phyloP scores from a whole-genome alignment of 1,284 basidiomycete species.

The Trametes sp. region DNA sequence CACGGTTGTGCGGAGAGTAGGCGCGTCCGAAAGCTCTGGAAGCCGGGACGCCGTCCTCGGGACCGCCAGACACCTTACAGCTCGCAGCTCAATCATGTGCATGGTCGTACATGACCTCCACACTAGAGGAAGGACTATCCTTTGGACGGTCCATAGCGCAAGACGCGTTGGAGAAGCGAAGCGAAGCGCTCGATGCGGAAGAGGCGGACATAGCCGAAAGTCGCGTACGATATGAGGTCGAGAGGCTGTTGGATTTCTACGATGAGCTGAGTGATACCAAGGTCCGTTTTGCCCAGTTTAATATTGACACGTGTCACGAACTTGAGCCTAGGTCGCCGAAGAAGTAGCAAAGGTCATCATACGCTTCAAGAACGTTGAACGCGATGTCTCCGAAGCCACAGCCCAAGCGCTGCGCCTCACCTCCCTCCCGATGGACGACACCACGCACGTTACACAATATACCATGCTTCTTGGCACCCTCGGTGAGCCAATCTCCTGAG shows the following conservation, averaged over 20 bases:
- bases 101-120: slow-evolving; percentile 39
- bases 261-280: slow-evolving; percentile 33
- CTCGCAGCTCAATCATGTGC: slow-evolving; percentile 36
- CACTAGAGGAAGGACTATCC: slow-evolving; percentile 23
- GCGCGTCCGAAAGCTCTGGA: slow-evolving; percentile 13
- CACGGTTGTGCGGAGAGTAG: slow-evolving; percentile 2
- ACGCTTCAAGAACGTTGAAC: slow-evolving; percentile 26
- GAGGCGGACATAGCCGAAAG: slow-evolving; percentile 37
- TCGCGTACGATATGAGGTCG: slow-evolving; percentile 36
- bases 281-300: no score
- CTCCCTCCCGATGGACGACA: slow-evolving; percentile 24
- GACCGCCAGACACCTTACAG: slow-evolving; percentile 27
- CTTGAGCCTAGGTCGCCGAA: slow-evolving; percentile 28
- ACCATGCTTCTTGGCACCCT: slow-evolving; percentile 23
- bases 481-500: slow-evolving; percentile 18
- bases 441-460: slow-evolving; percentile 25
- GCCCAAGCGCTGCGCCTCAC: slow-evolving; percentile 20
- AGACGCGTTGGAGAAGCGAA: slow-evolving; percentile 20
- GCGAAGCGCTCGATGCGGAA: slow-evolving; percentile 27
- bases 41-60: slow-evolving; percentile 1
- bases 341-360: slow-evolving; percentile 22
- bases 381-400: slow-evolving; percentile 8
- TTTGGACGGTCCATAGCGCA: slow-evolving; percentile 18
- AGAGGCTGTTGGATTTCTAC: slow-evolving; percentile 35
- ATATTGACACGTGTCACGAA: no score